Evolutionary conservation across 768 basidiomycete genomes (phyloP), one percentile per base, ranked within the genome.

Genomic region (Chiua virens): DNA sequence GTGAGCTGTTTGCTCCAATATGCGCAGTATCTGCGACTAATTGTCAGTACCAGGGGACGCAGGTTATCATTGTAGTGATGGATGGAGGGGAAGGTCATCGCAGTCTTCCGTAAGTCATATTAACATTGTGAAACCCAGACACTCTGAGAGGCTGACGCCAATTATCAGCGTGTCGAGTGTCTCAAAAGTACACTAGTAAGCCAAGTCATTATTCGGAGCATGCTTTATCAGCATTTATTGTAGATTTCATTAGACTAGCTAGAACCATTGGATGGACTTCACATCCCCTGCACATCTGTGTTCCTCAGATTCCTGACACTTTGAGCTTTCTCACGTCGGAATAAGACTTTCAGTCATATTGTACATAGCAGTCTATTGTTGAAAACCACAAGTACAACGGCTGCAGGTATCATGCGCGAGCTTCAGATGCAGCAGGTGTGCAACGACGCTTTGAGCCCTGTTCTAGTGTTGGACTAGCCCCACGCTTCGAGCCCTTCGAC

Each of bases 61-160:
- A 82, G 50, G 66, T 86, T 15, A 70, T 86, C 21, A 68, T 70
- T 3, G 76, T 89, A 47, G 68, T 68, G 40, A 69, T 79, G 21
- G 82, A 81, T 45, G 71, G 69, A 9, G 74, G 76, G 18, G 65
- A 69, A 48, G 64, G 59, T 22, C 72, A 62, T 4, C 71, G 81
- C 32, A 79, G 71, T 46, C 68, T 87, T 34, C 86, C 86, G 86
- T 87, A 71, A 63, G 85, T 70, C 23, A n/a, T 47, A n/a, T 42
- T 36, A 32, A 28, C 45, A 35, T 38, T 44, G 45, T 18, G 40
- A 20, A 11, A 25, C 41, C n/a, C 20, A n/a, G 41, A 25, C 4
- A 18, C 36, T 14, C 6, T 34, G 32, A 42, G n/a, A 32, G 49
- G 49, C 52, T 58, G 47, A 61, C 47, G 23, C 51, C 32, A 11